A percentile compares a stretch with the other conserved stretches of the same genome.
phyloP scores from a whole-genome alignment of 108 stramenopile genomes.

The Parietichytrium sp. region DNA sequence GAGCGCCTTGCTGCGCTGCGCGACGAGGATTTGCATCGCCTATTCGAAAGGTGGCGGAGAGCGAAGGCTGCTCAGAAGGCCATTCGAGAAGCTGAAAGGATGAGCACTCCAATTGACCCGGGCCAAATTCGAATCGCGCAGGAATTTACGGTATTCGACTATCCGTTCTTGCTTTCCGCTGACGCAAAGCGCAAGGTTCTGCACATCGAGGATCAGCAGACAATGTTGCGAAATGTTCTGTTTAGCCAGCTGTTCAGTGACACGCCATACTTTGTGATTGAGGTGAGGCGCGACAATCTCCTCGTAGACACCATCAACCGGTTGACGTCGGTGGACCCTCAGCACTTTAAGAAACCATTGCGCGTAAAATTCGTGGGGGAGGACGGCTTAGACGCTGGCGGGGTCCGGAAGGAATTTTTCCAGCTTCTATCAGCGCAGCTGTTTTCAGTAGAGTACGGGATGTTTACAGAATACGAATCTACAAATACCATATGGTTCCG shows the following conservation, averaged over 20 bases:
- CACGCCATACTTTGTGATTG: constrained; percentile 50
- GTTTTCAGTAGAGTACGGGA: constrained; percentile 76
- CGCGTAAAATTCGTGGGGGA: constrained; percentile 81
- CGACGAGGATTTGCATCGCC: background rate
- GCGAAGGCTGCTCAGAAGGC: background rate
- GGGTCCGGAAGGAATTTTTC: constrained; percentile 90
- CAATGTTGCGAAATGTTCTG: constrained; percentile 1
- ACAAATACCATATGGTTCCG: constrained; percentile 79
- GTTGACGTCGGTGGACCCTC: constrained; percentile 22
- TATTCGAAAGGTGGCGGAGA: background rate
- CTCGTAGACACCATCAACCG: constrained; percentile 50
- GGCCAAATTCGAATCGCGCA: too few species aligned
- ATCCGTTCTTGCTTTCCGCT: constrained; percentile 34
- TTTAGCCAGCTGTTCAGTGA: constrained; percentile 30
- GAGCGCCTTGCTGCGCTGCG: background rate
- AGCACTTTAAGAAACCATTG: constrained; percentile 67
- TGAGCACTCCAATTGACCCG: background rate
- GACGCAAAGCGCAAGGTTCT: constrained; percentile 26
- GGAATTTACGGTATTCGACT: constrained; percentile 18
- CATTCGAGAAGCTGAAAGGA: background rate
- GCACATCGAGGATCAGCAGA: constrained; percentile 4
- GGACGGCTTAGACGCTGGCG: constrained; percentile 89
- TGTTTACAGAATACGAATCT: constrained; percentile 72
- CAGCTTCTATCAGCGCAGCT: constrained; percentile 78
- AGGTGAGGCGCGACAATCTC: constrained; percentile 47